Evolutionary conservation across 2,329 filamentous ascomycete species (phyloP), one percentile per base, ranked within the genome.

Genomic region (Ceratocystis smalleyi): DNA sequence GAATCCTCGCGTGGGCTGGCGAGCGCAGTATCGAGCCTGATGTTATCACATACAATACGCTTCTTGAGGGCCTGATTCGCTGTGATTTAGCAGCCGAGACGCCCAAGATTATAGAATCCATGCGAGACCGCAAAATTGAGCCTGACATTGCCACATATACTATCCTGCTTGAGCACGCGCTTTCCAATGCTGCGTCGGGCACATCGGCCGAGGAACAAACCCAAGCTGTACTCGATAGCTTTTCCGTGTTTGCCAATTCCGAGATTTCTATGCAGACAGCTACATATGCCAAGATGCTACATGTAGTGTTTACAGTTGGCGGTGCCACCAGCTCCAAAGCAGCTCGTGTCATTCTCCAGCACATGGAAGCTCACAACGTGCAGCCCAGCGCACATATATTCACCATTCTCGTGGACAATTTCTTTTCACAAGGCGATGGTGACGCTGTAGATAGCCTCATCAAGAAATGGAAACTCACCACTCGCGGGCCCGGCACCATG

Each of bases 101-200:
- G 12, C 75, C 78, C 54, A 71, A 71, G 2, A 70, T 89, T 12
- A 75, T 90, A 2, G 69, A 74, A 3, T 74, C 78, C 63, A 91
- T 91, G 87, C 74, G 79, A 47, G 68, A 71, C 1, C 73, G 78
- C 17, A 77, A 77, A 1, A 72, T 89, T 32, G 68, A 77, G 35
- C 80, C 85, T 0, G 83, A 91, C 71, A 76, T 79, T n/a, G 80
- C 80, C 5, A 94, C 89, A 0, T 89, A 88, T 72, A 88, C 84
- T 24, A 83, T 89, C 67, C 78, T 94, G 65, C 76, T 94, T 6
- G 83, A 87, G 51, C 81, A 80, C 70, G 73, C 81, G 67, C 74
- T 82, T 69, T 19, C 19, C 15, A 43, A 62, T 15, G 30, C 59
- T 12, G 61, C 43, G 17, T 22, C 27, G n/a, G 19, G 57, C 24